Percentiles rank a stretch among this genome's conserved stretches.
Conservation (phyloP, 257 asterid species). For the Verbena officinalis region DNA sequence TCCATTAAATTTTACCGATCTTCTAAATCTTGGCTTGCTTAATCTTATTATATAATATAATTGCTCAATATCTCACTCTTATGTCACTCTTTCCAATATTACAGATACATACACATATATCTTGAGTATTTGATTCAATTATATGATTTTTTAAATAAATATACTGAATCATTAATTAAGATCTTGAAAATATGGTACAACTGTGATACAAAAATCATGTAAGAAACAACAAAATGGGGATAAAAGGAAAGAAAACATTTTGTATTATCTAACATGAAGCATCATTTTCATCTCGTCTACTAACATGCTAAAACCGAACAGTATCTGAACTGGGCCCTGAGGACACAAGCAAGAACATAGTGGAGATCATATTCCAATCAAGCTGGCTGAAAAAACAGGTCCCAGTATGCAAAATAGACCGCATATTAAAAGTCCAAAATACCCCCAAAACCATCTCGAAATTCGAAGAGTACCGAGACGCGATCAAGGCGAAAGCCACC, state of each 20-base stretch:
- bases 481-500: conserved; percentile 72
- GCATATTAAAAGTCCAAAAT: conserved; percentile 76
- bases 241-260: not conserved
- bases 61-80: conserved; percentile 25
- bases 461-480: conserved; percentile 83
- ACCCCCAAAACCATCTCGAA: conserved; percentile 74
- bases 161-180: not conserved
- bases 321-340: conserved; percentile 82
- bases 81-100: conserved; percentile 33
- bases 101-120: not conserved
- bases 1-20: not conserved
- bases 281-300: conserved; percentile 7
- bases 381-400: conserved; percentile 81
- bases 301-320: conserved; percentile 22
- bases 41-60: conserved; percentile 2
- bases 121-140: too few relatives aligned
- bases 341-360: conserved; percentile 93
- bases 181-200: conserved; percentile 24
- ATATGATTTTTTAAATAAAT: not conserved
- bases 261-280: not conserved
- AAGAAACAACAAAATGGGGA: too few relatives aligned
- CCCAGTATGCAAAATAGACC: conserved; percentile 81
- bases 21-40: conserved; percentile 17
- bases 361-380: conserved; percentile 92
- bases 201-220: not conserved